A percentile compares a stretch with the other conserved stretches of the same genome.
Evolutionary conservation across 2,329 filamentous ascomycete species (phyloP).

Genomic region (Plectosphaerella plurivora): DNA sequence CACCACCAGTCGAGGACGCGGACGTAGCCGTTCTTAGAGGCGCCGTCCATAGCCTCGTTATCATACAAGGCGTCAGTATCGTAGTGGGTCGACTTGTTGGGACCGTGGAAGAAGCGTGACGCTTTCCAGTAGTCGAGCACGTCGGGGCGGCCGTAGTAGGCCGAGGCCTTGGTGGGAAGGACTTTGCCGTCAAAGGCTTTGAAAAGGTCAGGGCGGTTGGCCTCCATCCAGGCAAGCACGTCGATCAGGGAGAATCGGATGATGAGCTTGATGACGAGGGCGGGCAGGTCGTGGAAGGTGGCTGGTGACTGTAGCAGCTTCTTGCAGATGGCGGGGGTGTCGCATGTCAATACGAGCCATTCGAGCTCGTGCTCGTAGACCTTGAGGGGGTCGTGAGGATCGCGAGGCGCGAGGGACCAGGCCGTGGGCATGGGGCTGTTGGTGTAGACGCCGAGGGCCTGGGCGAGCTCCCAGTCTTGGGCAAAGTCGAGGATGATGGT

Average conservation of each 20-base stretch:
- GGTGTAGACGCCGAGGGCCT: constrained; percentile 75
- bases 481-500: constrained; percentile 80
- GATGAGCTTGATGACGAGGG: constrained; percentile 79
- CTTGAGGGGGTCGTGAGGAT: constrained; percentile 60
- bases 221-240: constrained; percentile 65
- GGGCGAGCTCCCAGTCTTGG: constrained; percentile 86
- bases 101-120: constrained; percentile 75
- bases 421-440: constrained; percentile 67
- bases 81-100: background rate
- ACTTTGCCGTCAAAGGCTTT: constrained; percentile 82
- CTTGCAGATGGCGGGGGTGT: constrained; percentile 66
- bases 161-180: constrained; percentile 82
- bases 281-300: constrained; percentile 67
- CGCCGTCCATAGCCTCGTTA: constrained; percentile 78
- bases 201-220: constrained; percentile 67
- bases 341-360: constrained; percentile 74
- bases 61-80: constrained; percentile 49
- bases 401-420: constrained; percentile 60
- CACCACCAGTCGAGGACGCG: constrained; percentile 92
- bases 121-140: constrained; percentile 91
- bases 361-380: constrained; percentile 76
- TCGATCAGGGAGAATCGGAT: constrained; percentile 85
- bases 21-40: constrained; percentile 79
- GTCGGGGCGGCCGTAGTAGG: constrained; percentile 77
- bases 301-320: constrained; percentile 69